Evolutionary conservation across 352 stramenopile genomes (phyloP), one percentile per base, ranked within the genome.

Genomic region (Globisporangium cylindrosporum): DNA sequence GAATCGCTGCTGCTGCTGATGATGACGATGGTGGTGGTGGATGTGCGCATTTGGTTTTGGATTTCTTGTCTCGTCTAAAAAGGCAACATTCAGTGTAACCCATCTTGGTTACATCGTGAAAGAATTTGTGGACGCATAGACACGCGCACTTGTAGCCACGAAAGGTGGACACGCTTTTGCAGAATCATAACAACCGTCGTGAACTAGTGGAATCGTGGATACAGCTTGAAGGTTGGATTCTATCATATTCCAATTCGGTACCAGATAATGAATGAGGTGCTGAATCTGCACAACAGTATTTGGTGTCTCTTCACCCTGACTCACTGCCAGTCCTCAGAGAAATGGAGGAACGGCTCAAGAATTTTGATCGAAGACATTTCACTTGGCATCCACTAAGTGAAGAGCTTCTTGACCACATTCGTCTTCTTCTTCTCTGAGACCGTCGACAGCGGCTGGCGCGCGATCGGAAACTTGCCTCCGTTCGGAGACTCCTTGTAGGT

Each of bases 351-450:
- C 1, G 36, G 36, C 36, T 43, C 36, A 0, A 15, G 36, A 43
- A 12, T 43, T 43, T 43, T 43, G 36, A 43, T 12, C 36, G 36
- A 18, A 32, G 29, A 1, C 29, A 32, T 32, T 20, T 7, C 41
- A 48, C 15, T n/a, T 15, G 4, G 12, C 15, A 49, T 49, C 18
- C 51, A 57, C 22, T 32, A 66, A 27, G 41, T 32, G 32, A 70
- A 70, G 27, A 65, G 32, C 64, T 70, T 70, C 29, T 65, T 65
- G 7, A 46, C 64, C 0, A 65, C 51, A n/a, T 24, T 25, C 12
- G 49, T 1, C 25, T 60, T 64, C 57, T 65, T 65, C 56, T 59
- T 70, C 46, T 70, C 64, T 0, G 57, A 58, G 29, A 65, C 4
- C 20, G 56, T 43, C 24, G 51, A 49, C 46, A 70, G 57, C 6